Evolutionary conservation across 2,329 filamentous ascomycete genomes (phyloP).

Genomic region (Madurella fahalii): DNA sequence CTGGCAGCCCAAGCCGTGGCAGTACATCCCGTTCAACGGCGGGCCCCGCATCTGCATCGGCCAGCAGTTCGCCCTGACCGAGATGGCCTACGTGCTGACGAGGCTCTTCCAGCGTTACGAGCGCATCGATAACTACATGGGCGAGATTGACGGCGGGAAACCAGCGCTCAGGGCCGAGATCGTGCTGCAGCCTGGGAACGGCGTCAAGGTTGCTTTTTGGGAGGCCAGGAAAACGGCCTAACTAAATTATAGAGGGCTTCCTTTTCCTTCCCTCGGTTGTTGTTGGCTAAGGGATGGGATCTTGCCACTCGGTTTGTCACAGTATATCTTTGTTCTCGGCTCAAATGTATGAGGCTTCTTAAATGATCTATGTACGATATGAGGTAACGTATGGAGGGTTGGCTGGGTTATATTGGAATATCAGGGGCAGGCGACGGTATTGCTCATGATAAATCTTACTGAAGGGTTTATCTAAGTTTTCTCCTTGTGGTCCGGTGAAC

Average conservation of each 20-base stretch:
- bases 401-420: too few relatives aligned
- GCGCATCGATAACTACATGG: conserved; percentile 55
- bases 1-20: conserved; percentile 63
- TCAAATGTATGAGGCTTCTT: too few relatives aligned
- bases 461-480: too few relatives aligned
- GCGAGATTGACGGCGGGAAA: conserved; percentile 48
- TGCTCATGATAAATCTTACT: too few relatives aligned
- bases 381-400: too few relatives aligned
- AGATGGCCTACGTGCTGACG: conserved; percentile 69
- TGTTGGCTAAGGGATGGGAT: too few relatives aligned
- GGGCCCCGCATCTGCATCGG: conserved; percentile 72
- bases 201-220: conserved; percentile 55
- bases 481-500: too few relatives aligned
- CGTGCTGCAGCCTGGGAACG: conserved; percentile 55
- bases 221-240: conserved; percentile 34
- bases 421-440: too few relatives aligned
- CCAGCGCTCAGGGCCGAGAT: conserved; percentile 57
- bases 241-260: neutral
- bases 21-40: conserved; percentile 72
- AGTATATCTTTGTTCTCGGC: too few relatives aligned
- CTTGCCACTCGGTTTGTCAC: too few relatives aligned
- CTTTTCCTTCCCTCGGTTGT: neutral
- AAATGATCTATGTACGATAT: too few relatives aligned
- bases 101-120: conserved; percentile 70
- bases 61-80: conserved; percentile 76